Evolutionary conservation across 345 rosid species (phyloP).

Genomic region (Viola odorata): DNA sequence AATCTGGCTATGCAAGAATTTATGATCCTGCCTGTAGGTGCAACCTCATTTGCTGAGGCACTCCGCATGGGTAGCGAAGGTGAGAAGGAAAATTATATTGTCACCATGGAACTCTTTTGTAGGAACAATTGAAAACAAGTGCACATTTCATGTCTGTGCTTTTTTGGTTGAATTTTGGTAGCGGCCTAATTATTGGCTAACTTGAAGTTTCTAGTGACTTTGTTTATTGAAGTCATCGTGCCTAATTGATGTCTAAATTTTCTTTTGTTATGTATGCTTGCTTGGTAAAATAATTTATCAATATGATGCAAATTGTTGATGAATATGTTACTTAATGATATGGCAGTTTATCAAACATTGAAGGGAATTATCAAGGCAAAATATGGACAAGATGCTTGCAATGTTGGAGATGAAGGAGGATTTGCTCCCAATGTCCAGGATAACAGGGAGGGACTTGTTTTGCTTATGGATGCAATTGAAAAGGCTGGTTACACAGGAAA

Average conservation of each 20-base stretch:
- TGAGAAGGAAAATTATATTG: constrained; percentile 20
- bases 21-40: constrained; percentile 94
- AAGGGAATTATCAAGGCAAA: constrained; percentile 85
- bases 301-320: background rate
- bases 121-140: no score
- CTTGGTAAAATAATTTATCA: no score
- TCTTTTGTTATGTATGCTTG: background rate
- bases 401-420: constrained; percentile 98
- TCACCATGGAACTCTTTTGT: background rate
- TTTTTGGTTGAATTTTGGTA: no score
- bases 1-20: constrained; percentile 99
- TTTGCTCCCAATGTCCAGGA: constrained; percentile 99
- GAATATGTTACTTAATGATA: background rate
- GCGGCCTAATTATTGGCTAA: no score
- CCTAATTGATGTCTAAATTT: background rate
- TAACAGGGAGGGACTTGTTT: constrained; percentile 89
- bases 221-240: no score
- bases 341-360: constrained; percentile 73
- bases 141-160: no score
- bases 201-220: no score
- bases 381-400: constrained; percentile 99
- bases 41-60: constrained; percentile 78
- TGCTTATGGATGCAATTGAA: constrained; percentile 93
- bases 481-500: constrained; percentile 93
- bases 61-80: constrained; percentile 98